phyloP scores from a whole-genome alignment of 1,284 basidiomycete species.

The Cutaneotrichosporon cyanovorans region DNA sequence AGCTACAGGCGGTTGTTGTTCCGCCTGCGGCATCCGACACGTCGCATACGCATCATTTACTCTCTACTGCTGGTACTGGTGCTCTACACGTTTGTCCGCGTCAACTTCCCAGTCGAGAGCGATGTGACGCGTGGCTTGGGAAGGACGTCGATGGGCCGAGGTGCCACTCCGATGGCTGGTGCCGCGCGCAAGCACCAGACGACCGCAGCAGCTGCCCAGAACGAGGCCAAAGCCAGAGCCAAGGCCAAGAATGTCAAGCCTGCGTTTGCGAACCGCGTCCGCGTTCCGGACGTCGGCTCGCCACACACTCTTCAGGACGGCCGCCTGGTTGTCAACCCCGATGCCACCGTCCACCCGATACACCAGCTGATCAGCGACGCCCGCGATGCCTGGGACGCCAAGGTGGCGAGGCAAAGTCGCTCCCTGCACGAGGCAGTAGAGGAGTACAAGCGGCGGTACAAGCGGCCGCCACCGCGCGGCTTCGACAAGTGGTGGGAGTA shows the following conservation, averaged over 20 bases:
- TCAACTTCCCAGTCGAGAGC: too few species aligned
- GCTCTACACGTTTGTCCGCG: too few species aligned
- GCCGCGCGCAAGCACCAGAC: neutral
- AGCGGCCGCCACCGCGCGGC: constrained; percentile 49
- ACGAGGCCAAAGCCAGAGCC: too few species aligned
- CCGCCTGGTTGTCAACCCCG: constrained; percentile 23
- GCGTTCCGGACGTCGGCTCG: neutral
- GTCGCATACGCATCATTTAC: too few species aligned
- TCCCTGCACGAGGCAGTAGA: constrained; percentile 52
- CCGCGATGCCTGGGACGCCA: constrained; percentile 51
- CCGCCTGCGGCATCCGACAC: too few species aligned
- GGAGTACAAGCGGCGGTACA: constrained; percentile 50
- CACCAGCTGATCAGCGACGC: constrained; percentile 52
- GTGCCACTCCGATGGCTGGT: neutral
- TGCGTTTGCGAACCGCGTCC: too few species aligned
- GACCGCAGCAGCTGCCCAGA: too few species aligned
- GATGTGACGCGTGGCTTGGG: too few species aligned
- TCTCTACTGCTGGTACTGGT: too few species aligned
- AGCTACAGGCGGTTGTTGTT: too few species aligned
- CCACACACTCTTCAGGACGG: constrained; percentile 22
- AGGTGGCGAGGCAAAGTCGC: constrained; percentile 51
- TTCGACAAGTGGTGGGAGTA: constrained; percentile 58
- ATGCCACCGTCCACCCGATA: constrained; percentile 49
- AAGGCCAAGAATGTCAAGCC: too few species aligned
- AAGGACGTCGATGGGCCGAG: neutral